Percentiles rank a stretch among this genome's conserved stretches.
Conservation (phyloP, 352 stramenopile genomes). For the Phytophthora multivora region DNA sequence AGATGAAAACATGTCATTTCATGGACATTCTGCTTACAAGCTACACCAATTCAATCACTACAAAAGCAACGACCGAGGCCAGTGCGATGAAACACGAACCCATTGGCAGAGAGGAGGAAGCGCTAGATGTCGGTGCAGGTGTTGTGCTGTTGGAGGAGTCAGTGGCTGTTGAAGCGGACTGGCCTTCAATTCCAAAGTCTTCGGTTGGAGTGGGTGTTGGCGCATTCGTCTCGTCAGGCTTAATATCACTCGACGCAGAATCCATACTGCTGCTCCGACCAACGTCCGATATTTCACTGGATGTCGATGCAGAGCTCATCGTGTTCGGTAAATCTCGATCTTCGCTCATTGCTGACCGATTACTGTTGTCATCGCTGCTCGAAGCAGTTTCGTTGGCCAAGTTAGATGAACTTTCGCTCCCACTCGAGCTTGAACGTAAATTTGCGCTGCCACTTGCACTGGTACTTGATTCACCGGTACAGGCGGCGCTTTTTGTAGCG, state of each 20-base stretch:
- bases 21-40: background rate
- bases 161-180: background rate
- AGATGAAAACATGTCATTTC: background rate
- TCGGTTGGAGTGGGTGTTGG: constrained; percentile 20
- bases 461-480: constrained; percentile 18
- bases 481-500: constrained; percentile 53
- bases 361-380: constrained; percentile 9
- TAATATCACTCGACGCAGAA: constrained; percentile 1
- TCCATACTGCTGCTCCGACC: background rate
- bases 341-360: constrained; percentile 8
- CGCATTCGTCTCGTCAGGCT: constrained; percentile 1
- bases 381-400: background rate
- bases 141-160: constrained; percentile 24
- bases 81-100: background rate
- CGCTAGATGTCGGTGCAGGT: constrained; percentile 15
- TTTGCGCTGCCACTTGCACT: constrained; percentile 10
- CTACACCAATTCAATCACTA: constrained; percentile 6
- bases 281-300: constrained; percentile 1
- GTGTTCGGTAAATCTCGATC: constrained; percentile 16
- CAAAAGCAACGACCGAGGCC: background rate
- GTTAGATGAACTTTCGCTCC: constrained; percentile 1
- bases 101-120: background rate
- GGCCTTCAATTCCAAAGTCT: constrained; percentile 13
- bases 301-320: constrained; percentile 2
- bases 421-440: constrained; percentile 9